A percentile compares a stretch with the other conserved stretches of the same genome.
phyloP scores from a whole-genome alignment of 2,329 filamentous ascomycete species.

The Penicillium sp. region DNA sequence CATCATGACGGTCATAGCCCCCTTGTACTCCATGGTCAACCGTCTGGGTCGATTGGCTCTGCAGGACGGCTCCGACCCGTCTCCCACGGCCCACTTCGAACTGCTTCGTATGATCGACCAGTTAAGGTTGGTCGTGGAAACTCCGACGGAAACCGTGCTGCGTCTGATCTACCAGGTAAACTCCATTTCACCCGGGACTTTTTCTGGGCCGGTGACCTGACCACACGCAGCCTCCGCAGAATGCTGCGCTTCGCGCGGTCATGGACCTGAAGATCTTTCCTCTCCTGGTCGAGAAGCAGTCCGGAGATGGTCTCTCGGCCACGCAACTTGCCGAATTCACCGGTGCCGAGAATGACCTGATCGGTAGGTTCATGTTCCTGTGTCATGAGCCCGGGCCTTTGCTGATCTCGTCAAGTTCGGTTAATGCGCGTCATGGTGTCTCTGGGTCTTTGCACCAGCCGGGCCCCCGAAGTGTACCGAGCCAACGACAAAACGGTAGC shows the following conservation, averaged over 20 bases:
- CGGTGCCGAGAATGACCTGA: constrained; percentile 29
- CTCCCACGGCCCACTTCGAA: constrained; percentile 25
- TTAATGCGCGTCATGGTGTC: constrained; percentile 33
- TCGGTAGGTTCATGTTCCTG: constrained; percentile 21
- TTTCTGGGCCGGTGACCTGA: not conserved
- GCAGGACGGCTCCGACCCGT: constrained; percentile 18
- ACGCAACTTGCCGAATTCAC: constrained; percentile 27
- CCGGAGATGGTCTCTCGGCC: constrained; percentile 25
- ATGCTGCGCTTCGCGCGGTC: constrained; percentile 31
- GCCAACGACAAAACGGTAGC: constrained; percentile 29
- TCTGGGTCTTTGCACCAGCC: constrained; percentile 26
- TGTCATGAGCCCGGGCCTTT: not conserved
- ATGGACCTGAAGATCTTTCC: constrained; percentile 33
- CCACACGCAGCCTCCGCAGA: constrained; percentile 32
- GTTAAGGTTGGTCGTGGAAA: constrained; percentile 30
- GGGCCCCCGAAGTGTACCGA: constrained; percentile 21
- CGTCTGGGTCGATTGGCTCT: constrained; percentile 16
- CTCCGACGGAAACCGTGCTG: constrained; percentile 32
- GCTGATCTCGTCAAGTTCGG: constrained; percentile 21
- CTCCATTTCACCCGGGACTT: not conserved
- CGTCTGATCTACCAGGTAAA: constrained; percentile 36
- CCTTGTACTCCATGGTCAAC: constrained; percentile 12
- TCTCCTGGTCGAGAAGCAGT: constrained; percentile 20
- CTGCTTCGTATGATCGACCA: constrained; percentile 30
- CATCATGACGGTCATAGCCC: constrained; percentile 18